Evolutionary conservation across 768 basidiomycete species (phyloP).

Genomic region (Hypholoma sublateritium): DNA sequence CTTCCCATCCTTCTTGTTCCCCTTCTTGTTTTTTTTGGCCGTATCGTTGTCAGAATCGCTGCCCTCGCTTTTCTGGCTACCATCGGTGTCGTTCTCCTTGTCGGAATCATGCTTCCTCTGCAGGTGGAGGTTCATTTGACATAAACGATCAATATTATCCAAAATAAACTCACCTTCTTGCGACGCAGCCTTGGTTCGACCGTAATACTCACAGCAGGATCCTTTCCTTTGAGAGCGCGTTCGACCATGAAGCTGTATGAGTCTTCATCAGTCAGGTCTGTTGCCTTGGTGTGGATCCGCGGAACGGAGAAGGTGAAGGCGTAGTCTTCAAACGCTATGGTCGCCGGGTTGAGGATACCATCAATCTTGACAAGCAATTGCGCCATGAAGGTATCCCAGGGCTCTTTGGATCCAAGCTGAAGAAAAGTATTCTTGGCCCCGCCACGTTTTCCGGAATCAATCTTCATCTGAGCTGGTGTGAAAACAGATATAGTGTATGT

Average conservation of each 20-base stretch:
- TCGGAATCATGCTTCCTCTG: neutral
- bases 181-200: neutral
- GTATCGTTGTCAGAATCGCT: neutral
- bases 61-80: neutral
- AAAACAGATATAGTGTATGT: neutral
- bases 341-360: neutral
- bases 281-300: neutral
- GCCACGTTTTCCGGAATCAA: slow-evolving; percentile 1
- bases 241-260: neutral
- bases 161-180: neutral
- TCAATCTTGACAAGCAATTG: slow-evolving; percentile 8
- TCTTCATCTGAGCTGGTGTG: neutral
- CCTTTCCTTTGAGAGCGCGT: neutral
- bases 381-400: slow-evolving; percentile 7
- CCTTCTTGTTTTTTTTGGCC: too few species aligned
- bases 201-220: neutral
- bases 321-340: neutral
- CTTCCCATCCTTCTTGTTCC: too few species aligned
- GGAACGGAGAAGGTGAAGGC: neutral
- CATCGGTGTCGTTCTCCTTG: neutral
- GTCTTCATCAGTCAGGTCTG: neutral
- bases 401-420: neutral
- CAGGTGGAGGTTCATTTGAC: too few species aligned
- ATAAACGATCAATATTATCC: too few species aligned
- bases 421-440: slow-evolving; percentile 2